These are phyloP conservation scores for Huiozyma naganishii DNA, from an alignment of 805 yeast genomes.

Conservation along the genomic window DNA sequence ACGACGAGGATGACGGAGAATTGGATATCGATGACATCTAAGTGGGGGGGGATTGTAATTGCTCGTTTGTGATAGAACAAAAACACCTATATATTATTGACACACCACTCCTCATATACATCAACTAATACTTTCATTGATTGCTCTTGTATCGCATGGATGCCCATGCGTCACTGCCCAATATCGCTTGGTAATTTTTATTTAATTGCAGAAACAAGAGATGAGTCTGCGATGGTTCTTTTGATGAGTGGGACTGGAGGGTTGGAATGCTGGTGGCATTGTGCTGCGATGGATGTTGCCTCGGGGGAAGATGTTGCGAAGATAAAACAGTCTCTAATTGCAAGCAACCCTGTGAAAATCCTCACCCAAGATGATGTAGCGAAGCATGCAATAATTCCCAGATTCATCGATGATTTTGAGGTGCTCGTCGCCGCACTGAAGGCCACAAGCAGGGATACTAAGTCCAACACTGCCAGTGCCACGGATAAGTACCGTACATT, in stretches of 20 bases:
- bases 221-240: too few relatives aligned
- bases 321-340: neutral
- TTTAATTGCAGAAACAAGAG: too few relatives aligned
- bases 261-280: too few relatives aligned
- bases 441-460: neutral
- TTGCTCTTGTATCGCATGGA: too few relatives aligned
- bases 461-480: slow-evolving; percentile 3
- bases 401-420: slow-evolving; percentile 5
- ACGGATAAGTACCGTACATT: slow-evolving; percentile 22
- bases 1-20: slow-evolving; percentile 47
- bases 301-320: too few relatives aligned
- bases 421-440: slow-evolving; percentile 4
- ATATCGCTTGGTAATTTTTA: too few relatives aligned
- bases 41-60: slow-evolving; percentile 3
- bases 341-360: neutral
- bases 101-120: neutral
- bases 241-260: too few relatives aligned
- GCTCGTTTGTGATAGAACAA: neutral
- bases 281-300: too few relatives aligned
- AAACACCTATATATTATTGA: neutral
- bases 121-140: neutral
- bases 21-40: slow-evolving; percentile 94
- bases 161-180: too few relatives aligned
- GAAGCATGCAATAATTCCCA: neutral
- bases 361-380: neutral